Conservation (phyloP, 345 rosid genomes). For the Hirschfeldia incana region DNA sequence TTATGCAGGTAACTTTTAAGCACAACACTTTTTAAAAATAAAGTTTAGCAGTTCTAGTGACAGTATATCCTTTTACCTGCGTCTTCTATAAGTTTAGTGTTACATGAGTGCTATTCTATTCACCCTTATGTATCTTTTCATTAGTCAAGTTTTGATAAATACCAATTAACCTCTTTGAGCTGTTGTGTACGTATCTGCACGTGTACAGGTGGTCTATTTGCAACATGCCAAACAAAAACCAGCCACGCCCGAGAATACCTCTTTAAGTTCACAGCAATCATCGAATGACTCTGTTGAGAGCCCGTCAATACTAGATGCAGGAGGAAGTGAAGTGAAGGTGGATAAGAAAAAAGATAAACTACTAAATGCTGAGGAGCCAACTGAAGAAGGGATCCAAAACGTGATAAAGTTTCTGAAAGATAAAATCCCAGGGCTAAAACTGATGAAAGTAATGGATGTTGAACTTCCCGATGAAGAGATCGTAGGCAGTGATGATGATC, state of each 20-base stretch:
- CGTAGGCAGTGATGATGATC: slow-evolving; percentile 55
- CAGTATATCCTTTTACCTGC: slow-evolving; percentile 5
- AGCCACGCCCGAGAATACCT: slow-evolving; percentile 39
- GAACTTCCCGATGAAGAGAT: slow-evolving; percentile 54
- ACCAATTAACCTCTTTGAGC: neutral
- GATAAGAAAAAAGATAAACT: slow-evolving; percentile 67
- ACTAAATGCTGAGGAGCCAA: slow-evolving; percentile 68
- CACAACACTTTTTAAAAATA: neutral
- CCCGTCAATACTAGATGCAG: slow-evolving; percentile 52
- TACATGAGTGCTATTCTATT: neutral
- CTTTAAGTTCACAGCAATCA: slow-evolving; percentile 50
- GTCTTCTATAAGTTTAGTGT: neutral
- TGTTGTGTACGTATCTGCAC: slow-evolving; percentile 1
- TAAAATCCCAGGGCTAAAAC: slow-evolving; percentile 86
- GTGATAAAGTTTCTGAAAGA: slow-evolving; percentile 91
- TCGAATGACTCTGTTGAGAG: slow-evolving; percentile 51
- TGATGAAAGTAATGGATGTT: slow-evolving; percentile 68
- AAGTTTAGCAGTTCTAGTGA: neutral
- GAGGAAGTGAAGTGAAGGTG: slow-evolving; percentile 59
- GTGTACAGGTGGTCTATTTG: slow-evolving; percentile 73
- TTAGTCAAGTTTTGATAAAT: neutral
- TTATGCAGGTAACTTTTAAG: slow-evolving; percentile 66
- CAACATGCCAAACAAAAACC: slow-evolving; percentile 63
- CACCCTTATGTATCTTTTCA: neutral
- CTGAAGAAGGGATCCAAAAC: slow-evolving; percentile 90